phyloP scores from a whole-genome alignment of 306 rosid species.

The Bauhinia variegata region DNA sequence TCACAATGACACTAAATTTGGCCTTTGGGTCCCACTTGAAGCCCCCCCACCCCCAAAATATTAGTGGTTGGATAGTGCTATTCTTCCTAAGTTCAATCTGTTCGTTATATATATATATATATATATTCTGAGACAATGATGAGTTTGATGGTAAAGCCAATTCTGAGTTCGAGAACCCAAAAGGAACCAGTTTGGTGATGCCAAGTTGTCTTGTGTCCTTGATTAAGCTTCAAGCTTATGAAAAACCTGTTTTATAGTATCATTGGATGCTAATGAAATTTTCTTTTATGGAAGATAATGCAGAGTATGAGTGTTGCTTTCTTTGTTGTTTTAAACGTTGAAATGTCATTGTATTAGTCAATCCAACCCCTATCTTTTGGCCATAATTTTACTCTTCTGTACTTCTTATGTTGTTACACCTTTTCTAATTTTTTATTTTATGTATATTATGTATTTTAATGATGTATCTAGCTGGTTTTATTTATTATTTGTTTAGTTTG shows the following conservation, averaged over 20 bases:
- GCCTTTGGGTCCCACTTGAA: too few relatives aligned
- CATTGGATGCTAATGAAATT: neutral
- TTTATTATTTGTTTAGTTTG: too few relatives aligned
- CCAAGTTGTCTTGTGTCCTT: neutral
- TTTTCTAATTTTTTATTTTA: constrained; percentile 1
- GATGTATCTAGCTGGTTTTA: neutral
- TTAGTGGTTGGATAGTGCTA: too few relatives aligned
- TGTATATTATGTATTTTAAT: neutral
- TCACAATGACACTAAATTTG: too few relatives aligned
- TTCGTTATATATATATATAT: too few relatives aligned
- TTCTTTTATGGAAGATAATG: neutral
- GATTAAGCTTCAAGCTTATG: neutral
- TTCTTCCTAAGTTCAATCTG: too few relatives aligned
- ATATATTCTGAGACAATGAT: too few relatives aligned
- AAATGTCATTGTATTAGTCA: neutral
- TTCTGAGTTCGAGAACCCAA: neutral
- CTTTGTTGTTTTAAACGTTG: neutral
- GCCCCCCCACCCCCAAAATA: too few relatives aligned
- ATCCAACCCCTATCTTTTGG: neutral
- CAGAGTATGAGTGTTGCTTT: neutral
- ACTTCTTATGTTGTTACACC: neutral
- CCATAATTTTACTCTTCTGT: neutral
- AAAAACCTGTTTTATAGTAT: neutral
- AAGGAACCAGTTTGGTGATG: neutral
- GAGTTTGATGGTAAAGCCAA: neutral